Conservation (phyloP, 192 early-diverging fungal genomes). For the Backusella macrospora region DNA sequence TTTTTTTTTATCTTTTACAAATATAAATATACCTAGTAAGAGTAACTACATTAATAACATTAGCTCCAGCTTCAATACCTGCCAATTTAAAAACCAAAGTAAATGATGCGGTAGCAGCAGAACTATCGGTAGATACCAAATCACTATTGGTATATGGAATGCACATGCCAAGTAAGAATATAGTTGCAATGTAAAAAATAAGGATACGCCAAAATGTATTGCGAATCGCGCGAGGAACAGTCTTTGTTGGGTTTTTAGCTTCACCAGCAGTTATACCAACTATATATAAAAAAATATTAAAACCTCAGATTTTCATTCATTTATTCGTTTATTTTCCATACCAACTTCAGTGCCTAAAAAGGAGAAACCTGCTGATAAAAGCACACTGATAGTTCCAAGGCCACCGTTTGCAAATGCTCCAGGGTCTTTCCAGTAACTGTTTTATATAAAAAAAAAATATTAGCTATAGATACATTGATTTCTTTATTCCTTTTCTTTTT, state of each 20-base stretch:
- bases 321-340: not conserved
- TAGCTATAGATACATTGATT: not conserved
- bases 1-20: conserved; percentile 2
- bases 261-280: conserved; percentile 92
- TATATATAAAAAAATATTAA: not conserved
- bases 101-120: conserved; percentile 64
- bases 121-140: conserved; percentile 47
- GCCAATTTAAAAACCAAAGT: conserved; percentile 64
- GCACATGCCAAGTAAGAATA: conserved; percentile 79
- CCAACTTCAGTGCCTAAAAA: conserved; percentile 85
- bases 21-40: conserved; percentile 36
- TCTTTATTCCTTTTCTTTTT: no score
- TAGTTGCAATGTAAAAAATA: conserved; percentile 81
- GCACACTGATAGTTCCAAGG: conserved; percentile 64
- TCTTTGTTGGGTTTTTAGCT: conserved; percentile 81
- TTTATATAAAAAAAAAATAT: not conserved
- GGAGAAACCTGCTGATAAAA: conserved; percentile 80
- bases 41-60: conserved; percentile 72
- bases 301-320: not conserved
- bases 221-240: conserved; percentile 72
- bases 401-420: conserved; percentile 59
- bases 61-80: conserved; percentile 59
- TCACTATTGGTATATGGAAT: conserved; percentile 64
- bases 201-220: conserved; percentile 85
- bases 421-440: conserved; percentile 68